Evolutionary conservation across 2,329 filamentous ascomycete genomes (phyloP).

Genomic region (Hypoxylon sp.): DNA sequence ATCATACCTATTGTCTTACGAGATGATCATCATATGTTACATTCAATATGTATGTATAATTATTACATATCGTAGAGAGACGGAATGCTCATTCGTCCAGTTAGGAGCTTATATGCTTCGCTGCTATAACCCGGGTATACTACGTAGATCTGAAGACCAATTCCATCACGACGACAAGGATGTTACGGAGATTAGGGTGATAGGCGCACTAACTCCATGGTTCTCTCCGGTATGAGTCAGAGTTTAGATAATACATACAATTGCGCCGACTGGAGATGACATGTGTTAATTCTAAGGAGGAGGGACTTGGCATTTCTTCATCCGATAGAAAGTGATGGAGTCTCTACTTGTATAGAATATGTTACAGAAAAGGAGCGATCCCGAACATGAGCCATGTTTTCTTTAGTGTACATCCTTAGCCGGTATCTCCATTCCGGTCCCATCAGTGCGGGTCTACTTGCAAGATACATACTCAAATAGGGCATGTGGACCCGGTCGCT

Average conservation of each 20-base stretch:
- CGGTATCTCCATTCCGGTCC: conserved; percentile 5
- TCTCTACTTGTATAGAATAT: background rate
- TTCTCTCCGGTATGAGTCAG: background rate
- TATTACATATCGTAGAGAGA: background rate
- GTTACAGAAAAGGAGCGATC: background rate
- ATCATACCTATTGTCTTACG: background rate
- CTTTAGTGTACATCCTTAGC: background rate
- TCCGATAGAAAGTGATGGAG: background rate
- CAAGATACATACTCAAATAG: background rate
- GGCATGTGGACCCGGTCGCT: background rate
- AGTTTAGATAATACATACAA: background rate
- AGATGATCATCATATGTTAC: background rate
- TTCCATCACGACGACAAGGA: conserved; percentile 7
- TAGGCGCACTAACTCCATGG: conserved; percentile 26
- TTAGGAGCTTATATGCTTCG: background rate
- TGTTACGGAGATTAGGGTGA: conserved; percentile 36
- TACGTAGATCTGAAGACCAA: conserved; percentile 18
- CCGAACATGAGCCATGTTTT: background rate
- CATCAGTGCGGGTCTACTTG: conserved; percentile 7
- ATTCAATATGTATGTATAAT: background rate
- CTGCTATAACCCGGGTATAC: background rate
- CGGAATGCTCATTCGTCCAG: background rate
- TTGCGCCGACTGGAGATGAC: background rate
- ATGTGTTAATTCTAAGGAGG: background rate
- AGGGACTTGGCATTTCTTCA: background rate